Evolutionary conservation across 192 early-diverging fungal species (phyloP).

Genomic region (Pilaira anomala): DNA sequence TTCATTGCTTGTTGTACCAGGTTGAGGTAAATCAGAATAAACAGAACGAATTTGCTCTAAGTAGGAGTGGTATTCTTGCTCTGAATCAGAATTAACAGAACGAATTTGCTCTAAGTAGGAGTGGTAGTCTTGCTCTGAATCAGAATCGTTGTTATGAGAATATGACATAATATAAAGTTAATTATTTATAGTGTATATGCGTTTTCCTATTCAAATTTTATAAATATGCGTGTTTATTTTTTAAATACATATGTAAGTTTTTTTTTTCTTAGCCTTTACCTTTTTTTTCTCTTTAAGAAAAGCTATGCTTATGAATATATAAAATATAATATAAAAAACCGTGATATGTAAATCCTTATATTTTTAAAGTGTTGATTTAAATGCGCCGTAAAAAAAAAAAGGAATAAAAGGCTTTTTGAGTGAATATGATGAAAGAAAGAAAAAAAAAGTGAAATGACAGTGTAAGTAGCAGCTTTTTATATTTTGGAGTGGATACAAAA

Average conservation of each 20-base stretch:
- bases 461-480: too few relatives aligned
- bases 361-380: too few relatives aligned
- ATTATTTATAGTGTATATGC: too few relatives aligned
- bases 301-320: too few relatives aligned
- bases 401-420: neutral
- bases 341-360: neutral
- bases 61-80: neutral
- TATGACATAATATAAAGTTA: too few relatives aligned
- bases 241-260: neutral
- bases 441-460: too few relatives aligned
- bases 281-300: constrained; percentile 11
- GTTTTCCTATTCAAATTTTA: neutral
- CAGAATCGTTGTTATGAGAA: neutral
- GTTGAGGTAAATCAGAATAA: neutral
- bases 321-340: too few relatives aligned
- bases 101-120: too few relatives aligned
- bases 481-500: too few relatives aligned
- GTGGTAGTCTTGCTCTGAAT: too few relatives aligned
- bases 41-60: neutral
- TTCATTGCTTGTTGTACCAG: neutral
- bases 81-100: too few relatives aligned
- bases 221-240: neutral
- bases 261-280: neutral
- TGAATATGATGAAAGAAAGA: neutral
- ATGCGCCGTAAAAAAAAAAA: too few relatives aligned